Base-by-base conservation (phyloP, 495 filamentous ascomycete species). In the Elasticomyces elasticus region DNA sequence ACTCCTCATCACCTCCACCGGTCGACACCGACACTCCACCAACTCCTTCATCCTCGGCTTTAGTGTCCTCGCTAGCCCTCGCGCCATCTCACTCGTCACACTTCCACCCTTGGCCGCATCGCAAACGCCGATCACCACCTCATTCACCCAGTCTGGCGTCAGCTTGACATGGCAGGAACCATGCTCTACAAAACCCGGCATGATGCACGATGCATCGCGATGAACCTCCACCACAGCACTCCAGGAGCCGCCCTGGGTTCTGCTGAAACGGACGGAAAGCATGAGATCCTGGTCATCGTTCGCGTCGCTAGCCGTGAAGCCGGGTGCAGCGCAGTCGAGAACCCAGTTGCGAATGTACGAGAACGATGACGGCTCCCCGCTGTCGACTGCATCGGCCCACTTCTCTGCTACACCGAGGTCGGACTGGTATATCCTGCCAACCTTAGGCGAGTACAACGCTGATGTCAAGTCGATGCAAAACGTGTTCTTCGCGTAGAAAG, bases 401-500 rank as follows among this genome's bases (percentile, higher is more conserved):
- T 31, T 23, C 41, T 9, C 5, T 5, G 38, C 10, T 4, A 22
- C 44, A 35, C 30, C 24, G n/a, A 19, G 17, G 10, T 33, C 49
- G 4, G 6, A 2, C 40, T 2, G 24, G 27, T 54, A 40, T 13
- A n/a, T n/a, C 19, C 35, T 24, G 30, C 13, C 35, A 17, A 13
- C 35, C 30, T 31, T 49, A 3, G 25, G 38, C 23, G 17, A 20
- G 22, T 15, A 6, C 38, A 22, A 24, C 26, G 13, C n/a, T n/a
- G 12, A 23, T 23, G 43, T 33, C 33, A 54, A 10, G 26, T 56
- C 41, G 24, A 62, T 24, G 6, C 48, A 42, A 41, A 62, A 62
- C 7, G 47, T 54, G 37, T 59, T 58, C 33, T 49, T 49, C 1
- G 37, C 52, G 37, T 59, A 62, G 52, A 51, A 60, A 37, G 57